These are phyloP conservation scores for Gentiana macrophylla DNA, from an alignment of 257 asterid species.

Conservation along the genomic window DNA sequence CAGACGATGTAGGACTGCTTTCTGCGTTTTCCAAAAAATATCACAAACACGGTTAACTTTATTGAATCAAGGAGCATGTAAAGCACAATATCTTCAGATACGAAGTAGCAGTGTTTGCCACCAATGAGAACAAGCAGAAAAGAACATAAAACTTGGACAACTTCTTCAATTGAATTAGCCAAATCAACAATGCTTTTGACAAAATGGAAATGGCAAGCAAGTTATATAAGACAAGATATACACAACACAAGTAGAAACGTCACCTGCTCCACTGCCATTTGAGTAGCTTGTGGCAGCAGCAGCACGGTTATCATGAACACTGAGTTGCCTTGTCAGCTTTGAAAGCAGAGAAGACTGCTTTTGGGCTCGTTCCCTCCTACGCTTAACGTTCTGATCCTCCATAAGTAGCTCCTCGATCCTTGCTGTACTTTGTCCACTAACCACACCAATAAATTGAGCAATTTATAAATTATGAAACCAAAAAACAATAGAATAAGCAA, in stretches of 20 bases:
- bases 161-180: too few relatives aligned
- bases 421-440: constrained; percentile 60
- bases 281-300: constrained; percentile 58
- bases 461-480: background rate
- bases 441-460: constrained; percentile 13
- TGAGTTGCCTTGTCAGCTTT: constrained; percentile 66
- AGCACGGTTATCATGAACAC: constrained; percentile 77
- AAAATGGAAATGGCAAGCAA: background rate
- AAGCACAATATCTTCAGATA: background rate
- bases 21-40: constrained; percentile 27
- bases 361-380: constrained; percentile 64
- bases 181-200: background rate
- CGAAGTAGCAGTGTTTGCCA: too few relatives aligned
- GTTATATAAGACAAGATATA: background rate
- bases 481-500: background rate
- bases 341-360: constrained; percentile 79
- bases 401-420: constrained; percentile 78
- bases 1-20: constrained; percentile 69
- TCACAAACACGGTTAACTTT: background rate
- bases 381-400: constrained; percentile 78
- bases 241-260: background rate
- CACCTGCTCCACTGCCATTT: constrained; percentile 65
- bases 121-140: constrained; percentile 1
- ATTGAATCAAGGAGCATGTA: background rate
- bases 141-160: too few relatives aligned